phyloP scores from a whole-genome alignment of 2,329 filamentous ascomycete species.

The Aspergillus versicolor region DNA sequence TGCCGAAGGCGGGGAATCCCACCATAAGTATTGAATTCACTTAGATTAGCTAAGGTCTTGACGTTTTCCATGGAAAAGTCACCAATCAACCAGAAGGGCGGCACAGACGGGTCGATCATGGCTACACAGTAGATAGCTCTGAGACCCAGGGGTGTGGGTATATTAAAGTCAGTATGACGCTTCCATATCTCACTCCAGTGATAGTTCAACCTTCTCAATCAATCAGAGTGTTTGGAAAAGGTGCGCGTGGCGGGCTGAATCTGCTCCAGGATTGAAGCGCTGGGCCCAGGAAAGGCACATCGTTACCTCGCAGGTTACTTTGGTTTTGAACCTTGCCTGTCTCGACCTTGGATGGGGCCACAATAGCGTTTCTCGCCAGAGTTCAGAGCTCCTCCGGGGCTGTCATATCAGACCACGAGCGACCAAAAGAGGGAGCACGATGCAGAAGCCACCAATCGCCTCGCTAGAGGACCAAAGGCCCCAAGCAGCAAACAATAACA shows the following conservation, averaged over 20 bases:
- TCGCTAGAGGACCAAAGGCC: too few species aligned
- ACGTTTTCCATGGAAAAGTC: constrained; percentile 3
- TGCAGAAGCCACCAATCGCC: too few species aligned
- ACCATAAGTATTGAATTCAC: background rate
- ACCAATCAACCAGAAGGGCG: background rate
- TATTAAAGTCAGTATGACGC: background rate
- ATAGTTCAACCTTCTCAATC: background rate
- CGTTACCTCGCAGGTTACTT: background rate
- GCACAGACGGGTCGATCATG: background rate
- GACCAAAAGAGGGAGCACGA: too few species aligned
- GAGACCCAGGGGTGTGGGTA: background rate
- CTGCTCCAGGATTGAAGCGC: too few species aligned
- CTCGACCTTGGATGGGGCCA: background rate
- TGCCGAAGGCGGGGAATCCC: background rate
- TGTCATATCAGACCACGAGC: too few species aligned
- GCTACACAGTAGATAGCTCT: background rate
- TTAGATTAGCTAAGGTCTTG: background rate
- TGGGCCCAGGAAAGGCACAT: background rate
- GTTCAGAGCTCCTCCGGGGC: too few species aligned
- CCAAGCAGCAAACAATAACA: too few species aligned
- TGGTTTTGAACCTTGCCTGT: background rate
- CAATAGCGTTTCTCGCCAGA: background rate
- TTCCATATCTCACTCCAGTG: background rate
- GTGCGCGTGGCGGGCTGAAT: background rate
- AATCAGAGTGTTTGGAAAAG: background rate